A percentile compares a stretch with the other conserved stretches of the same genome.
Evolutionary conservation across 164 flowering plant genomes (phyloP).

Genomic region (Piper longum): DNA sequence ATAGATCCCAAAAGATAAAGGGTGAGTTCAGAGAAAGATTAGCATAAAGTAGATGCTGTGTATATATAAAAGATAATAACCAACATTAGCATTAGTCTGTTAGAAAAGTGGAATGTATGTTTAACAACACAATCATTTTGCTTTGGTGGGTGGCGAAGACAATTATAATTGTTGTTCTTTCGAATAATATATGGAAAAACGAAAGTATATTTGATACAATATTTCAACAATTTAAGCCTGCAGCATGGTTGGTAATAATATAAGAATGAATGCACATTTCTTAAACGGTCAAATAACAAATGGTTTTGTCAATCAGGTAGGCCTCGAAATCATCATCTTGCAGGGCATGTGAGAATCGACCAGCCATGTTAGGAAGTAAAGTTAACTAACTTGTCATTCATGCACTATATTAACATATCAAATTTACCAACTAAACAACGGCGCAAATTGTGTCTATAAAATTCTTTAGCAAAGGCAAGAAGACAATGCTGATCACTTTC

Average conservation of each 20-base stretch:
- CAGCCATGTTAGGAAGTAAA: background rate
- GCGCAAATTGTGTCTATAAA: background rate
- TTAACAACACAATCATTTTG: no score
- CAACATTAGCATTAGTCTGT: no score
- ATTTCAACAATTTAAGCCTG: background rate
- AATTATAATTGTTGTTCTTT: no score
- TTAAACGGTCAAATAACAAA: background rate
- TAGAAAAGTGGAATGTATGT: no score
- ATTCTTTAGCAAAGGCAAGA: background rate
- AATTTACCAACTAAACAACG: background rate
- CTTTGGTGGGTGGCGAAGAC: no score
- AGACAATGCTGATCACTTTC: background rate
- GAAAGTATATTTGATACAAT: no score
- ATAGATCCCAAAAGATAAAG: no score
- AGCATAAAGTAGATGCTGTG: no score
- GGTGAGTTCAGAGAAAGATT: no score
- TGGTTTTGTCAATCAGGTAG: background rate
- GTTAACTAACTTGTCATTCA: background rate
- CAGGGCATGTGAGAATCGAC: background rate
- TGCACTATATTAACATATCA: no score
- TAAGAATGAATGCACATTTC: background rate
- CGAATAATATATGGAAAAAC: no score
- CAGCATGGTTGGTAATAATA: background rate
- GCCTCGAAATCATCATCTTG: background rate
- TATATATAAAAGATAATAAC: no score